Conservation (phyloP, 2,329 filamentous ascomycete species). For the Penicillium sp. region DNA sequence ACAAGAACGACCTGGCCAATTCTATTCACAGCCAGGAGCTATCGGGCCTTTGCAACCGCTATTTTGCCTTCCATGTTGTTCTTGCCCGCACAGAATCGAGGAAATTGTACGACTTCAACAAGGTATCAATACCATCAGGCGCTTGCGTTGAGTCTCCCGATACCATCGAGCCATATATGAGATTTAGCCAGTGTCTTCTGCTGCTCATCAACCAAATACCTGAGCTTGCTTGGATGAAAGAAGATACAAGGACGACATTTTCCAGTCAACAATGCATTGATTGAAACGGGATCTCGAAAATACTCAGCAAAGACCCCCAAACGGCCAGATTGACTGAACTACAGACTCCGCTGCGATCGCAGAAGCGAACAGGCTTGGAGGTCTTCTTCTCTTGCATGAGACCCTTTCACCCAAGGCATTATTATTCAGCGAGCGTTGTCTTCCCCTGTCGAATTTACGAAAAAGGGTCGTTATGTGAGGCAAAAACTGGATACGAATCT, state of each 20-base stretch:
- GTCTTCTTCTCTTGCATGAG: conserved; percentile 25
- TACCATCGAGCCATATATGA: conserved; percentile 29
- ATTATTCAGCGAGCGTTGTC: background rate
- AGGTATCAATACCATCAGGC: conserved; percentile 6
- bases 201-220: conserved; percentile 25
- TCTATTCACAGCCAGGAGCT: conserved; percentile 22
- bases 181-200: conserved; percentile 27
- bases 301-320: conserved; percentile 15
- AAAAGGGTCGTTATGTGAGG: conserved; percentile 13
- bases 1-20: conserved; percentile 16
- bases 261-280: background rate
- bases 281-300: conserved; percentile 11
- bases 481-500: conserved; percentile 18
- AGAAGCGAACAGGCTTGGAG: conserved; percentile 27
- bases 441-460: background rate
- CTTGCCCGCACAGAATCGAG: conserved; percentile 25
- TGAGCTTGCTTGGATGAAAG: conserved; percentile 19
- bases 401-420: conserved; percentile 10
- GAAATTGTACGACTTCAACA: conserved; percentile 7
- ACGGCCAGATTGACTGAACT: conserved; percentile 3
- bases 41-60: conserved; percentile 26
- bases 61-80: conserved; percentile 32
- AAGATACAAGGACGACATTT: background rate
- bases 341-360: conserved; percentile 25
- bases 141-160: conserved; percentile 19